phyloP scores from a whole-genome alignment of 1,284 basidiomycete genomes.

The Ganoderma sinense region DNA sequence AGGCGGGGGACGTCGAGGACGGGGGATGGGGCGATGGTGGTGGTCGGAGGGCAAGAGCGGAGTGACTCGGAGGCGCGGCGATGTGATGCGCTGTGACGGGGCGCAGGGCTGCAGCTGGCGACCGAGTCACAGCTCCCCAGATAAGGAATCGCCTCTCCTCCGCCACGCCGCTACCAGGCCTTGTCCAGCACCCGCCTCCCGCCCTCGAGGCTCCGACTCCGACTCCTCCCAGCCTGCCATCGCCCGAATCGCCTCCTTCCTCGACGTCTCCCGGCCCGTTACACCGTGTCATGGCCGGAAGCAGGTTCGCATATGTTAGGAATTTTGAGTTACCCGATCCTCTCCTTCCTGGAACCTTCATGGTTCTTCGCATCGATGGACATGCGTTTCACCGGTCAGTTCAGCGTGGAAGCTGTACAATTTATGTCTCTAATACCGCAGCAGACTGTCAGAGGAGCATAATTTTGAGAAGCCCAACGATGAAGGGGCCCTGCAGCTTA shows the following conservation, averaged over 20 bases:
- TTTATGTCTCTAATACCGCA: neutral
- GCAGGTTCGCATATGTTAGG: conserved; percentile 91
- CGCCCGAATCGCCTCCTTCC: conserved; percentile 2
- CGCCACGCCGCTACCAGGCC: conserved; percentile 30
- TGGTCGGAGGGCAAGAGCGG: conserved; percentile 36
- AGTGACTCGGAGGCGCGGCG: conserved; percentile 25
- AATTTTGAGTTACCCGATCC: conserved; percentile 91
- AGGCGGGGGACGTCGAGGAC: neutral
- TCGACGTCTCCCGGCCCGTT: conserved; percentile 3
- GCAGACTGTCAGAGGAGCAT: conserved; percentile 88
- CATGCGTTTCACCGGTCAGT: conserved; percentile 92
- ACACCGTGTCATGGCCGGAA: conserved; percentile 79
- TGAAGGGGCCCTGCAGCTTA: conserved; percentile 82
- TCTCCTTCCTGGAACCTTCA: conserved; percentile 85
- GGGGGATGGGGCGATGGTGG: conserved; percentile 35
- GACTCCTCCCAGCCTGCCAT: neutral
- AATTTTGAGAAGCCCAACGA: conserved; percentile 94
- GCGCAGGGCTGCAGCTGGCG: conserved; percentile 31
- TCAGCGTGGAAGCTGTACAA: neutral
- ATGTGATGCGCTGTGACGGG: conserved; percentile 33
- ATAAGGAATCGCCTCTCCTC: conserved; percentile 27
- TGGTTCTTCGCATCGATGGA: conserved; percentile 92
- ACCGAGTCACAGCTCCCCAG: conserved; percentile 34
- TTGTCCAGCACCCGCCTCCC: conserved; percentile 11
- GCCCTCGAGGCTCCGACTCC: conserved; percentile 11